Evolutionary conservation across 164 flowering plant species (phyloP), one percentile per base, ranked within the genome.

Genomic region (Nymphaea colorata): DNA sequence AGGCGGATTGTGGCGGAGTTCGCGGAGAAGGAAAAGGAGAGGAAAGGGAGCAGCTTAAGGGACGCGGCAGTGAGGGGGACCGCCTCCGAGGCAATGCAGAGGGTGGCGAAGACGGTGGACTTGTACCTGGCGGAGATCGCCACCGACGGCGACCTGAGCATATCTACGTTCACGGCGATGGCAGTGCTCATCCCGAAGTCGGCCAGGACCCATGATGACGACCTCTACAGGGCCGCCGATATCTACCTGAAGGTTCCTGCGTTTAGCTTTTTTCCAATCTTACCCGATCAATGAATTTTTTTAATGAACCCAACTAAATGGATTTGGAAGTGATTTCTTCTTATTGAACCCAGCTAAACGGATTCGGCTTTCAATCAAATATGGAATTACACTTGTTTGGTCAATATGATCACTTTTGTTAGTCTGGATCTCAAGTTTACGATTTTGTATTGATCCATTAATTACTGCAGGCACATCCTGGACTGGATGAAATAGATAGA

Each of bases 151-250:
- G 89, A 87, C 1, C 83, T 93, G 3, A 80, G 81, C 70, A 90
- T 90, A 61, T 86, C 91, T 3, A 89, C 87, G 79, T 93, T 93
- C 78, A 93, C 88, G 59, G 93, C 93, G 43, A 87, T 93, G 65
- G 96, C 98, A 0, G 81, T 74, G 69, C 79, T 93, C 53, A 77
- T 90, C 5, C 96, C 93, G 2, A 90, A 87, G 71, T 76, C 44
- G 0, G 88, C 94, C 0, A 76, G 96, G 55, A 84, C 84, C 63
- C 80, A 82, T 0, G 96, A 93, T 25, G 98, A 93, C 72, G 96
- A 93, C 82, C 86, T 93, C 14, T 90, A 93, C 60, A 75, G 96
- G 3, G 96, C 96, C 45, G 74, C 85, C 18, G 98, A 93, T 68
- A 93, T 93, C 68, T 93, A 76, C 68, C 70, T 93, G 43, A 93